A percentile compares a stretch with the other conserved stretches of the same genome.
These are phyloP conservation scores for Oropetium thomaeum DNA, from an alignment of 176 grass and related monocot genomes.

Conservation along the genomic window DNA sequence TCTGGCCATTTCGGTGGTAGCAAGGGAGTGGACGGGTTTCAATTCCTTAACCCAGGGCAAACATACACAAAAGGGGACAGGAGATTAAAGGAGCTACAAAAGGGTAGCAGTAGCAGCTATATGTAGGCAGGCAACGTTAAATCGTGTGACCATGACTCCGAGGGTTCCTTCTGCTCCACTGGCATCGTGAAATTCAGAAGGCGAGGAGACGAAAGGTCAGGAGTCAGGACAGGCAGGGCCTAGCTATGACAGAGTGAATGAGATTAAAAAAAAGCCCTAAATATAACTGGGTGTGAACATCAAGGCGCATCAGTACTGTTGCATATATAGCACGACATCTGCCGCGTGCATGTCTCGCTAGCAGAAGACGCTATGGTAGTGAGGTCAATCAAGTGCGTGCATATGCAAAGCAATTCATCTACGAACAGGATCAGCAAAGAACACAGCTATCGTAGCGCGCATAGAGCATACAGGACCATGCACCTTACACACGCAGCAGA, in stretches of 20 bases:
- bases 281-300: not conserved
- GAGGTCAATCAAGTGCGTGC: not conserved
- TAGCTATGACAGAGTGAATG: not conserved
- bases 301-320: not conserved
- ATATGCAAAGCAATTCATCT: not conserved
- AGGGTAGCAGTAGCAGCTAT: constrained; percentile 33
- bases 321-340: too few relatives aligned
- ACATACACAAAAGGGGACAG: not conserved
- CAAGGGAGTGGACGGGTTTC: not conserved
- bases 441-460: too few relatives aligned
- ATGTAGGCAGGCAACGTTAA: constrained; percentile 33
- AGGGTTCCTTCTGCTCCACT: constrained; percentile 10
- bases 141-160: constrained; percentile 45
- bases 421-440: not conserved
- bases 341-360: not conserved
- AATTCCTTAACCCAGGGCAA: constrained; percentile 29
- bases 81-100: constrained; percentile 48
- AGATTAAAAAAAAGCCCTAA: not conserved
- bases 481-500: not conserved
- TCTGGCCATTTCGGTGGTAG: constrained; percentile 32
- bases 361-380: too few relatives aligned
- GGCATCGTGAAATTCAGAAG: not conserved
- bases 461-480: not conserved
- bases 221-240: not conserved
- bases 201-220: constrained; percentile 18